Evolutionary conservation across 805 yeast genomes (phyloP), one percentile per base, ranked within the genome.

Genomic region (Candida methanosorbosa): DNA sequence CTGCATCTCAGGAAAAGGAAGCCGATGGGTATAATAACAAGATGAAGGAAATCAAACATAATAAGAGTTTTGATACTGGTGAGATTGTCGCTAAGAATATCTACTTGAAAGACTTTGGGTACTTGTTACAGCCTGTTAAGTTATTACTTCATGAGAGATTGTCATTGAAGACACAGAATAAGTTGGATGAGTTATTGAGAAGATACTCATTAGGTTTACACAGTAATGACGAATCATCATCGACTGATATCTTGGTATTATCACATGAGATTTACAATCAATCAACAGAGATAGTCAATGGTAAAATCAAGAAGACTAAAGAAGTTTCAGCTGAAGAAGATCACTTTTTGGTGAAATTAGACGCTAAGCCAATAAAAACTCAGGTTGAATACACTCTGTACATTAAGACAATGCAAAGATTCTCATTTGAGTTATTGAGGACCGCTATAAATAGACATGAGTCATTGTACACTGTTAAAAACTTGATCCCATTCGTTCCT

Each of bases 1-100:
- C 80, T 9, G 83, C 95, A 4, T 94, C 95, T 24, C 81, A 81
- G 50, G 97, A 92, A 50, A 90, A 92, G 53, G 97, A 92, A 43
- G 88, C 92, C 5, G 97, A 87, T 41, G 95, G 87, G 15, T 90
- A 92, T 50, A 73, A 72, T 34, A 78, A 84, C 21, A 77, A 79
- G 41, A 83, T 87, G 77, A 83, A 81, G 47, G 98, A 90, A 63
- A 90, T 92, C 24, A 88, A 86, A 53, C 79, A 76, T 43, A 85
- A 84, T 50, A 86, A 86, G 59, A 81, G 95, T 64, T 82, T 64
- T 51, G 97, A 92, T 46, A 75, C 92, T 5, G 94, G 81, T 19
- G 95, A 88, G 57, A 61, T 86, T 15, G 50, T 90, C 31, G 71
- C 95, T 0, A 57, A 75, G 13, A 75, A 76, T 48, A 70, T 90